phyloP scores from a whole-genome alignment of 2,329 filamentous ascomycete species.

The Moelleriella libera region DNA sequence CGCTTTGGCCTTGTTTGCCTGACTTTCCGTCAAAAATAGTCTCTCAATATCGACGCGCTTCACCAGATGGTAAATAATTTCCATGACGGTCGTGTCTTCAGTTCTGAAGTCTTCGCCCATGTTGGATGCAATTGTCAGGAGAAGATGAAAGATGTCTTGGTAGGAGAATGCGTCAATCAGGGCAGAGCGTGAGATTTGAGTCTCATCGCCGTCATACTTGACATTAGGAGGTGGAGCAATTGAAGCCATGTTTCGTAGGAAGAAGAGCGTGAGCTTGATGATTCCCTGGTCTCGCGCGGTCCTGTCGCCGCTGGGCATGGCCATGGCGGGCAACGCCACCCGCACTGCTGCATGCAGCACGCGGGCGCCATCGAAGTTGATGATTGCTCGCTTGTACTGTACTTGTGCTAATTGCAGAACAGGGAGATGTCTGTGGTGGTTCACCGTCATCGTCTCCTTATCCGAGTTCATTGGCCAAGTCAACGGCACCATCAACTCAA shows the following conservation, averaged over 20 bases:
- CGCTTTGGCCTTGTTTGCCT: slow-evolving; percentile 53
- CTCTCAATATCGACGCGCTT: slow-evolving; percentile 78
- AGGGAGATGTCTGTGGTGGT: slow-evolving; percentile 83
- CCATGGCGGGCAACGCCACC: slow-evolving; percentile 75
- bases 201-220: slow-evolving; percentile 74
- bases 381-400: slow-evolving; percentile 74
- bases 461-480: slow-evolving; percentile 88
- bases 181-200: slow-evolving; percentile 74
- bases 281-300: slow-evolving; percentile 75
- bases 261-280: slow-evolving; percentile 79
- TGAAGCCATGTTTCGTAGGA: slow-evolving; percentile 77
- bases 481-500: slow-evolving; percentile 81
- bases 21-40: slow-evolving; percentile 69
- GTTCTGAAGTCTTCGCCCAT: slow-evolving; percentile 87
- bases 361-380: slow-evolving; percentile 65
- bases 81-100: slow-evolving; percentile 80
- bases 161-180: slow-evolving; percentile 80
- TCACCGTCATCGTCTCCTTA: slow-evolving; percentile 69
- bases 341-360: slow-evolving; percentile 73
- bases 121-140: slow-evolving; percentile 80
- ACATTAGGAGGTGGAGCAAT: slow-evolving; percentile 62
- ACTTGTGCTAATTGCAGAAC: slow-evolving; percentile 81
- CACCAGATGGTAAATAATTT: slow-evolving; percentile 82
- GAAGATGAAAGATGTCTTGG: slow-evolving; percentile 76
- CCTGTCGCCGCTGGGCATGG: slow-evolving; percentile 60